These are phyloP conservation scores for Pilobolus umbonatus DNA, from an alignment of 192 early-diverging fungal species.

Conservation along the genomic window DNA sequence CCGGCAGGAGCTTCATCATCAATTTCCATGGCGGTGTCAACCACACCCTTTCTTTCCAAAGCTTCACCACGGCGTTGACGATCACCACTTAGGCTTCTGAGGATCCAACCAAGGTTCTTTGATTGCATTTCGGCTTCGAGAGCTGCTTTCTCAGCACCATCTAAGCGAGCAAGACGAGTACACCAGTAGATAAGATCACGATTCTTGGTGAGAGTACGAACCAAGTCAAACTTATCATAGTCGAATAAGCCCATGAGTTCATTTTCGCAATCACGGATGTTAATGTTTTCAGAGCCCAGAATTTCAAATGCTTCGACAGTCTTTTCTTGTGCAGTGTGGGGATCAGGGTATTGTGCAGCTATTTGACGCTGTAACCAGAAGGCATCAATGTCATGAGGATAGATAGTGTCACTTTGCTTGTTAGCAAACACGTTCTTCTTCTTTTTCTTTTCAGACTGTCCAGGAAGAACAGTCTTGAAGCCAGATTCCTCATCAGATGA, in stretches of 20 bases:
- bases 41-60: constrained; percentile 55
- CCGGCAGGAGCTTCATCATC: constrained; percentile 37
- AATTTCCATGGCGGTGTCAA: constrained; percentile 64
- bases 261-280: constrained; percentile 88
- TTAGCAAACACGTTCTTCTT: constrained; percentile 16
- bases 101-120: constrained; percentile 62
- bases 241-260: constrained; percentile 95
- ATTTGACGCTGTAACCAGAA: constrained; percentile 96
- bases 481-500: constrained; percentile 57
- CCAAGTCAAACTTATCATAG: constrained; percentile 93
- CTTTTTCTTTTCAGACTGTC: constrained; percentile 33
- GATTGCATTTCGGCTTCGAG: constrained; percentile 70
- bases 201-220: constrained; percentile 84
- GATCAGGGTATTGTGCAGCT: constrained; percentile 76
- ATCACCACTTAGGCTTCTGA: constrained; percentile 63
- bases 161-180: constrained; percentile 77
- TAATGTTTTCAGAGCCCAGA: constrained; percentile 56
- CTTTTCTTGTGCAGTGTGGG: constrained; percentile 85
- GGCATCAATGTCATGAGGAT: constrained; percentile 87
- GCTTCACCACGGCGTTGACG: constrained; percentile 46
- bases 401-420: constrained; percentile 31
- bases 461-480: constrained; percentile 43
- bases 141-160: constrained; percentile 45
- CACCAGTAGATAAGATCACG: constrained; percentile 89
- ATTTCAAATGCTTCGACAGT: constrained; percentile 70